Evolutionary conservation across 1,284 basidiomycete genomes (phyloP), one percentile per base, ranked within the genome.

Genomic region (Athelia sp.): DNA sequence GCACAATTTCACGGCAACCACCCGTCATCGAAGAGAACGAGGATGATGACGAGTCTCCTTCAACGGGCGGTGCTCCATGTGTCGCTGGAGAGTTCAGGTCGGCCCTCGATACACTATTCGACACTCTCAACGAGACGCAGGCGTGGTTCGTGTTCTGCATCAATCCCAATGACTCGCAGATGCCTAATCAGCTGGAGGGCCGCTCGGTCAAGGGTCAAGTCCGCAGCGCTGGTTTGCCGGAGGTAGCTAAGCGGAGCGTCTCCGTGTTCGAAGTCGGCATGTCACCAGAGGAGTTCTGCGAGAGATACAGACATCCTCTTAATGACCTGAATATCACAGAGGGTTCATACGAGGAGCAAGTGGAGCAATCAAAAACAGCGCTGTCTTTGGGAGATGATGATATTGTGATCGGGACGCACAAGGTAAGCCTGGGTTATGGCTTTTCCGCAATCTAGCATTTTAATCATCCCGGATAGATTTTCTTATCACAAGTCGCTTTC

Each of bases 101-200:
- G 0, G 90, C 93, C 1, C 70, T 98, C 29, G 86, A 92, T 58
- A 87, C 85, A 0, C 76, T 98, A 4, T 90, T 98, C 58, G 84
- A 92, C 55, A 95, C 93, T 0, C 74, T 98, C 18, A 85, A 90
- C 50, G 94, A 97, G 57, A 88, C 91, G 13, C 92, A 97, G 70
- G 73, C 84, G 1, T 98, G 95, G 95, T 90, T 87, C 61, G 79
- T 97, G 4, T 90, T 97, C 67, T 97, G 93, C 62, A 67, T 98
- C 55, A 93, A 92, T 58, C 93, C 94, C 10, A 98, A 98, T 63
- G 94, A 98, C 70, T 88, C 90, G 17, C 93, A 97, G 64, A 71
- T 98, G 17, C 91, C 94, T 24, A 93, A 93, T 62, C 94, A 98
- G 66, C 73, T 97, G 50, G 96, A 99, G 70, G 90, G 91, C 2